Conservation (phyloP, 2,329 filamentous ascomycete species). For the Metarhizium brunneum region DNA sequence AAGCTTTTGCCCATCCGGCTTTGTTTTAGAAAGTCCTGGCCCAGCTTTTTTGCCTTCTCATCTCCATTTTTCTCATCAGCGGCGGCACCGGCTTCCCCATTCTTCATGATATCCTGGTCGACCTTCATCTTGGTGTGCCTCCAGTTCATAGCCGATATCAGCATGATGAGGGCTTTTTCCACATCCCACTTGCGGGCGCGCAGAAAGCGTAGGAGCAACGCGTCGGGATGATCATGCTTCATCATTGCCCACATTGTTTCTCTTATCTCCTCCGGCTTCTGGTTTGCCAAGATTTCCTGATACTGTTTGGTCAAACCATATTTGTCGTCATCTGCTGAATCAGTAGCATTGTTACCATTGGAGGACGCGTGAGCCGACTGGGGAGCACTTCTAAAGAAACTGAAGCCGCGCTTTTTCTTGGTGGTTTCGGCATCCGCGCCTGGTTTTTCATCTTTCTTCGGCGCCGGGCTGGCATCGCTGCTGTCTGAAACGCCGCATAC, state of each 20-base stretch:
- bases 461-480: slow-evolving; percentile 14
- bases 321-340: slow-evolving; percentile 69
- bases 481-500: slow-evolving; percentile 54
- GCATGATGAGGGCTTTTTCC: slow-evolving; percentile 85
- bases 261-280: slow-evolving; percentile 69
- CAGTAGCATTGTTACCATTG: slow-evolving; percentile 24
- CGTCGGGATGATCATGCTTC: slow-evolving; percentile 91
- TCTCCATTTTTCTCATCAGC: slow-evolving; percentile 49
- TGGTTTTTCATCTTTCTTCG: not conserved
- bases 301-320: slow-evolving; percentile 85
- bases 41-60: slow-evolving; percentile 52
- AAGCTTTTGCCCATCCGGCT: slow-evolving; percentile 88
- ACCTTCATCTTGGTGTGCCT: slow-evolving; percentile 74
- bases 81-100: slow-evolving; percentile 60
- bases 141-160: slow-evolving; percentile 93
- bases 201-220: slow-evolving; percentile 70
- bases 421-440: slow-evolving; percentile 43
- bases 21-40: slow-evolving; percentile 72
- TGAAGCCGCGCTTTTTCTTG: slow-evolving; percentile 61
- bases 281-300: slow-evolving; percentile 67
- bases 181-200: slow-evolving; percentile 94
- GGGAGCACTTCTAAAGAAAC: slow-evolving; percentile 52
- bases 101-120: slow-evolving; percentile 76
- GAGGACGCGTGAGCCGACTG: slow-evolving; percentile 22
- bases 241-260: slow-evolving; percentile 85